These are phyloP conservation scores for Coprinopsis sp. DNA, from an alignment of 768 basidiomycete genomes.

Conservation along the genomic window DNA sequence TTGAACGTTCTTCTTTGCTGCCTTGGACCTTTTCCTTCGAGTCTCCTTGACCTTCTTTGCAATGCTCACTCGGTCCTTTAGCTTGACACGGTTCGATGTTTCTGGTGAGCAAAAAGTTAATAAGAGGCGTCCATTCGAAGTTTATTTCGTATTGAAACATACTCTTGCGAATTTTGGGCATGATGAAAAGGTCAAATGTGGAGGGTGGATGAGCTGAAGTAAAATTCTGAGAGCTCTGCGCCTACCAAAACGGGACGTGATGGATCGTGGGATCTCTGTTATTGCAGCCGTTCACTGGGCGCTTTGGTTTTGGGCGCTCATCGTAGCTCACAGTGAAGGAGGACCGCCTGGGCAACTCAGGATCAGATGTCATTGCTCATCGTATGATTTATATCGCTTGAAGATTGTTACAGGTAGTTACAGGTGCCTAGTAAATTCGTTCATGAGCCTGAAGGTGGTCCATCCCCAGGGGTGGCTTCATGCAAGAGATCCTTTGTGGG, in stretches of 20 bases:
- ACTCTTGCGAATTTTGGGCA: slow-evolving; percentile 75
- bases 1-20: slow-evolving; percentile 70
- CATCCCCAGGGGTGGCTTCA: too few relatives aligned
- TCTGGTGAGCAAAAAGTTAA: slow-evolving; percentile 12
- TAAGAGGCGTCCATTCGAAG: not conserved
- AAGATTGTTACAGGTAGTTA: too few relatives aligned
- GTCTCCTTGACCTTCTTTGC: slow-evolving; percentile 73
- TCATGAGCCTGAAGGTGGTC: too few relatives aligned
- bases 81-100: slow-evolving; percentile 77
- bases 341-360: too few relatives aligned
- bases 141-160: slow-evolving; percentile 14
- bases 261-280: slow-evolving; percentile 1
- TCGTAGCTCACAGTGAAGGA: too few relatives aligned
- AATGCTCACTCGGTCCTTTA: slow-evolving; percentile 67
- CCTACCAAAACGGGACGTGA: not conserved
- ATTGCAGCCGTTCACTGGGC: too few relatives aligned
- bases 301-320: too few relatives aligned
- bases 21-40: slow-evolving; percentile 69
- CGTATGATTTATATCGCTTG: too few relatives aligned
- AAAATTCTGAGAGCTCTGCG: too few relatives aligned
- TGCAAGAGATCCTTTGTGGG: too few relatives aligned
- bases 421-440: too few relatives aligned
- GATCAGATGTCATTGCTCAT: too few relatives aligned
- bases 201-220: not conserved
- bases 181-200: slow-evolving; percentile 17